phyloP scores from a whole-genome alignment of 2,329 filamentous ascomycete species.

The Arthrinium phaeospermum region DNA sequence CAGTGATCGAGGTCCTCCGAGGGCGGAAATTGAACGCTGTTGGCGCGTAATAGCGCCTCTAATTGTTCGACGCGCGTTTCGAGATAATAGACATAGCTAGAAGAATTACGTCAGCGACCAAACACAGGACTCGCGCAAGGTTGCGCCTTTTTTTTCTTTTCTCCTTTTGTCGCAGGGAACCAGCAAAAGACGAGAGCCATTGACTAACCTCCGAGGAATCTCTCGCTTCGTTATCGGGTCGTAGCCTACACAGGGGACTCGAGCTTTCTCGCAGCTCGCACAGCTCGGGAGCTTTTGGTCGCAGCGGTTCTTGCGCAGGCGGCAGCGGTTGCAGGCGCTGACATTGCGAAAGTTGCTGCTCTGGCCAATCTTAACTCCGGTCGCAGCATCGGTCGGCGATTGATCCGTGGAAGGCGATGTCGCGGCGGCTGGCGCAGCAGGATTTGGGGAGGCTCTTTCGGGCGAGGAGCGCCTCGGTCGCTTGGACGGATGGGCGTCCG shows the following conservation, averaged over 20 bases:
- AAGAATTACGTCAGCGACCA: constrained; percentile 18
- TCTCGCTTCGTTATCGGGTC: constrained; percentile 96
- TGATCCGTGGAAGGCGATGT: constrained; percentile 39
- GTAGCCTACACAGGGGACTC: constrained; percentile 90
- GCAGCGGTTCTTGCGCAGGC: constrained; percentile 91
- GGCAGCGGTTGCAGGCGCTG: constrained; percentile 91
- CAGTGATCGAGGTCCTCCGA: constrained; percentile 72
- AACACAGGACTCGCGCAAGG: not conserved
- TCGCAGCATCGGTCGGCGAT: constrained; percentile 35
- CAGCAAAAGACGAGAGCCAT: not conserved
- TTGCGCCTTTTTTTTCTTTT: not conserved
- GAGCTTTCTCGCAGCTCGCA: constrained; percentile 90
- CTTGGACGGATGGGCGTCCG: constrained; percentile 59
- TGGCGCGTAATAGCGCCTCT: constrained; percentile 73
- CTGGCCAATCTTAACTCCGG: constrained; percentile 55
- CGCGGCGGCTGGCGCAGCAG: constrained; percentile 43
- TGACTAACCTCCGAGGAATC: constrained; percentile 82
- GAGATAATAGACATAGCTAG: constrained; percentile 91
- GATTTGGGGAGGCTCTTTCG: constrained; percentile 49
- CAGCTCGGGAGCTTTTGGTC: constrained; percentile 93
- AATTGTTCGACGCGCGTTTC: constrained; percentile 86
- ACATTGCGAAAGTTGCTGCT: constrained; percentile 82
- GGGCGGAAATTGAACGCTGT: constrained; percentile 74
- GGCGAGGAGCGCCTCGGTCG: constrained; percentile 62
- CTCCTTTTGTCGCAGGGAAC: not conserved